Percentiles rank a stretch among this genome's conserved stretches.
phyloP scores from a whole-genome alignment of 768 basidiomycete genomes.

The Leccinellum rugosiceps region DNA sequence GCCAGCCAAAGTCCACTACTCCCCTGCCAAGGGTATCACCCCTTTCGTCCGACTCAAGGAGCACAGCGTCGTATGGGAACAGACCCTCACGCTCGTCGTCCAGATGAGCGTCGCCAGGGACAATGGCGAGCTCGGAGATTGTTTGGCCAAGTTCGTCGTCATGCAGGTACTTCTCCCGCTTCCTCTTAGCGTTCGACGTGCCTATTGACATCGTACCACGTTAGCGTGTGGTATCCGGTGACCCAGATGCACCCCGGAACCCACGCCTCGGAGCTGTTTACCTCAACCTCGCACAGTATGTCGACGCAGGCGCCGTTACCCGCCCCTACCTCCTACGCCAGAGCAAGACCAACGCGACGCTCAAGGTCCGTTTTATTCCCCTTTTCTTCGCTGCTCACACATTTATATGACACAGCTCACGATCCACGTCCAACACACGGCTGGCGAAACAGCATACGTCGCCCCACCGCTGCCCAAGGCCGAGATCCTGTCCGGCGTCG shows the following conservation, averaged over 20 bases:
- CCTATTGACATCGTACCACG: background rate
- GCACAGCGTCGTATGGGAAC: slow-evolving; percentile 63
- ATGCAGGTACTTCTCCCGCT: slow-evolving; percentile 40
- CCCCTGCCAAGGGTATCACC: slow-evolving; percentile 59
- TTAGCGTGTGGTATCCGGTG: slow-evolving; percentile 55
- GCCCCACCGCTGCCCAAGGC: slow-evolving; percentile 69
- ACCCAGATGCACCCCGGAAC: slow-evolving; percentile 52
- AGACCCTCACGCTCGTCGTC: slow-evolving; percentile 53
- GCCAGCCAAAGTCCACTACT: slow-evolving; percentile 9
- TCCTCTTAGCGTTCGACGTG: background rate
- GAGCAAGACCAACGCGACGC: slow-evolving; percentile 76
- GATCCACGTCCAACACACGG: slow-evolving; percentile 51
- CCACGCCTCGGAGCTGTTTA: slow-evolving; percentile 62
- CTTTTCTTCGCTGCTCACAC: background rate
- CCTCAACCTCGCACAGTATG: slow-evolving; percentile 76
- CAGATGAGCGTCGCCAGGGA: slow-evolving; percentile 61
- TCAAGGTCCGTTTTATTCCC: slow-evolving; percentile 46
- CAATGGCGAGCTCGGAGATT: slow-evolving; percentile 43
- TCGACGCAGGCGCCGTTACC: slow-evolving; percentile 51
- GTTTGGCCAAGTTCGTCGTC: slow-evolving; percentile 63
- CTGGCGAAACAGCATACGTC: slow-evolving; percentile 52
- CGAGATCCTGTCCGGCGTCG: slow-evolving; percentile 68
- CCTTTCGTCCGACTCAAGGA: slow-evolving; percentile 56
- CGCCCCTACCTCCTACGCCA: slow-evolving; percentile 66
- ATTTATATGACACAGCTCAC: slow-evolving; percentile 43